Conservation (phyloP, 306 rosid species). For the Albizia julibrissin region DNA sequence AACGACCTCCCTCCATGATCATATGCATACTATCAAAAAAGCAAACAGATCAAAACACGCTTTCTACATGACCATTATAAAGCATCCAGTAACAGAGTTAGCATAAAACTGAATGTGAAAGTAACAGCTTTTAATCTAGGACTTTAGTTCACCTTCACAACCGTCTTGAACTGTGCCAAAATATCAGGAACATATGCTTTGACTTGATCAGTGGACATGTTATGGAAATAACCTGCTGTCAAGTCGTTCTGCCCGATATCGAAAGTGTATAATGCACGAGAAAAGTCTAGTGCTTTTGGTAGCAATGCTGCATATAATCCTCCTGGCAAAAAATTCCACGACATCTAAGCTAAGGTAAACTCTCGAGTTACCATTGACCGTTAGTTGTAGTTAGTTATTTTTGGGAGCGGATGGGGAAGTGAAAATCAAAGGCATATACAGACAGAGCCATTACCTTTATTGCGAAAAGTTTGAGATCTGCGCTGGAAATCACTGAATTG, state of each 20-base stretch:
- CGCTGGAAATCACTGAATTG: slow-evolving; percentile 66
- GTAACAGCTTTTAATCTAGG: background rate
- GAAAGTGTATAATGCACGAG: slow-evolving; percentile 64
- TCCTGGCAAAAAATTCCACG: slow-evolving; percentile 32
- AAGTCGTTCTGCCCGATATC: slow-evolving; percentile 86
- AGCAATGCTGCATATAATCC: slow-evolving; percentile 45
- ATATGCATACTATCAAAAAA: slow-evolving; percentile 41
- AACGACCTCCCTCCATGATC: slow-evolving; percentile 54
- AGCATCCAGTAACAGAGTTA: background rate
- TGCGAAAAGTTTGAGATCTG: slow-evolving; percentile 51
- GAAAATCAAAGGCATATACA: background rate
- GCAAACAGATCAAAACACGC: background rate
- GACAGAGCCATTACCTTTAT: slow-evolving; percentile 43
- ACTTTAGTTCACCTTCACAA: slow-evolving; percentile 37
- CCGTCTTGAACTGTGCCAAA: slow-evolving; percentile 41
- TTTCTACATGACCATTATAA: background rate
- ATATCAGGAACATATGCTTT: slow-evolving; percentile 56
- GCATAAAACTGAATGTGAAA: background rate
- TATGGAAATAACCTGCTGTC: slow-evolving; percentile 64
- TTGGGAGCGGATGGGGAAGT: background rate
- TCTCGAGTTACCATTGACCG: too few relatives aligned
- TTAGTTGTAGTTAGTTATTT: background rate
- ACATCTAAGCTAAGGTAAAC: background rate
- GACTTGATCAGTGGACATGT: slow-evolving; percentile 59
- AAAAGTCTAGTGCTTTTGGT: slow-evolving; percentile 55